Evolutionary conservation across 805 yeast genomes (phyloP).

Genomic region (Saccharomycopsis guyanensis): DNA sequence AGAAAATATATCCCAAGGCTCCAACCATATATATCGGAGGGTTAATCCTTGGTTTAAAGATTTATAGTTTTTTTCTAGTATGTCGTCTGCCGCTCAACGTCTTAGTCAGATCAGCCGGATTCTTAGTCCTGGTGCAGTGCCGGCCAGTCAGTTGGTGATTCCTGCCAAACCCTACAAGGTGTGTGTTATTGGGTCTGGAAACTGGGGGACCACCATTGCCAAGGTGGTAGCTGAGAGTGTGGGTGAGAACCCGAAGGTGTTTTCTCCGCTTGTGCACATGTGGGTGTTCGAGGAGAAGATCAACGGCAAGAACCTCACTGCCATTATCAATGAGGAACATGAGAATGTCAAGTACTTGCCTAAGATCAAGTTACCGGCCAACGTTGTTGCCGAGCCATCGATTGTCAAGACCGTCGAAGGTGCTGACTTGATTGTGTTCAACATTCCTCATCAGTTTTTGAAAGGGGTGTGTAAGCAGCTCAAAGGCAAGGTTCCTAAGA

Average conservation of each 20-base stretch:
- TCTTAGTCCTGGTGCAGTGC: constrained; percentile 7
- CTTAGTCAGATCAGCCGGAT: constrained; percentile 17
- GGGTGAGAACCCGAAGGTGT: constrained; percentile 60
- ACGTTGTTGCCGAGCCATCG: constrained; percentile 83
- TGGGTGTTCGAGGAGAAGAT: constrained; percentile 92
- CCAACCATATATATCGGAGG: background rate
- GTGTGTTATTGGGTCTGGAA: constrained; percentile 90
- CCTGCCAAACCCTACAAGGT: constrained; percentile 40
- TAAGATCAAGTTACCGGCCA: constrained; percentile 77
- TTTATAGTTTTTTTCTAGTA: too few relatives aligned
- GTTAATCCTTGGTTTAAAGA: too few relatives aligned
- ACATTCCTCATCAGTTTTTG: constrained; percentile 95
- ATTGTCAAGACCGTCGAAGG: constrained; percentile 65
- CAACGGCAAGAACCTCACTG: constrained; percentile 75
- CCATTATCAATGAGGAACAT: constrained; percentile 81
- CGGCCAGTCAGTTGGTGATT: background rate
- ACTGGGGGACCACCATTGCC: constrained; percentile 98
- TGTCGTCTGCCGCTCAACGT: constrained; percentile 14
- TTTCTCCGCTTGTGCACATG: constrained; percentile 75
- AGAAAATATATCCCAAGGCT: too few relatives aligned
- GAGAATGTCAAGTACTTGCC: constrained; percentile 95
- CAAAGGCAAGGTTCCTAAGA: constrained; percentile 63
- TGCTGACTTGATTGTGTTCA: constrained; percentile 85
- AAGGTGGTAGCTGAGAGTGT: constrained; percentile 90
- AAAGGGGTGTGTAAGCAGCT: constrained; percentile 68